Percentiles rank a stretch among this genome's conserved stretches.
These are phyloP conservation scores for Atkinsonella hypoxylon DNA, from an alignment of 2,329 filamentous ascomycete genomes.

Conservation along the genomic window DNA sequence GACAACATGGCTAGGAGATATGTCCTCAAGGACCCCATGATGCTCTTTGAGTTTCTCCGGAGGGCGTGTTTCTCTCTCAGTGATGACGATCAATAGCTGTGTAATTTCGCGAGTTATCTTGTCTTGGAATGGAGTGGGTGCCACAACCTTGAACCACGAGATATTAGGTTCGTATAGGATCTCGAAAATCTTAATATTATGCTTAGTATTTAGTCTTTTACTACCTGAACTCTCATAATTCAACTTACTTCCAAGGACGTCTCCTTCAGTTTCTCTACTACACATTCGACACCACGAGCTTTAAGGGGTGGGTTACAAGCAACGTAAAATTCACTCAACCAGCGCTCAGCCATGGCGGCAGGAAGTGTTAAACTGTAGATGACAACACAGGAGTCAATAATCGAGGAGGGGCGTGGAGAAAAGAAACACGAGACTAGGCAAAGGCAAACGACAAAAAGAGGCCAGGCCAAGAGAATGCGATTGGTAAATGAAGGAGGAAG, in stretches of 20 bases:
- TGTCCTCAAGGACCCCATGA: background rate
- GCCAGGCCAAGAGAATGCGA: no score
- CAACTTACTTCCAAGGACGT: background rate
- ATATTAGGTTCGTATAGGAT: slow-evolving; percentile 24
- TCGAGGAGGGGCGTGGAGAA: no score
- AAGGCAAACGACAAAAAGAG: no score
- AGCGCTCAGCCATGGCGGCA: no score
- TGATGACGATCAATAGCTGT: slow-evolving; percentile 10
- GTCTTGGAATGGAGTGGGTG: slow-evolving; percentile 2
- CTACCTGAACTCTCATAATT: no score
- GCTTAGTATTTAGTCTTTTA: background rate
- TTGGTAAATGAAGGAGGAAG: no score
- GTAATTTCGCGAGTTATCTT: slow-evolving; percentile 12
- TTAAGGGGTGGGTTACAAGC: slow-evolving; percentile 23
- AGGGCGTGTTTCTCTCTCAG: background rate
- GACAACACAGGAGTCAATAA: no score
- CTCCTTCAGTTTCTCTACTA: slow-evolving; percentile 11
- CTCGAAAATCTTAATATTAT: slow-evolving; percentile 13
- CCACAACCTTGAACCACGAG: slow-evolving; percentile 24
- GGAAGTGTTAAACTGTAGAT: no score
- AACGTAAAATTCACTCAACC: slow-evolving; percentile 20
- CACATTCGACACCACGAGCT: slow-evolving; percentile 16
- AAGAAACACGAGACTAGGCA: no score
- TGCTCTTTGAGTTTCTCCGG: background rate
- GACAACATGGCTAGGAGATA: background rate